Base-by-base conservation (phyloP, 228 moss, liverwort and hornwort genomes). In the Sphagnum fallax region DNA sequence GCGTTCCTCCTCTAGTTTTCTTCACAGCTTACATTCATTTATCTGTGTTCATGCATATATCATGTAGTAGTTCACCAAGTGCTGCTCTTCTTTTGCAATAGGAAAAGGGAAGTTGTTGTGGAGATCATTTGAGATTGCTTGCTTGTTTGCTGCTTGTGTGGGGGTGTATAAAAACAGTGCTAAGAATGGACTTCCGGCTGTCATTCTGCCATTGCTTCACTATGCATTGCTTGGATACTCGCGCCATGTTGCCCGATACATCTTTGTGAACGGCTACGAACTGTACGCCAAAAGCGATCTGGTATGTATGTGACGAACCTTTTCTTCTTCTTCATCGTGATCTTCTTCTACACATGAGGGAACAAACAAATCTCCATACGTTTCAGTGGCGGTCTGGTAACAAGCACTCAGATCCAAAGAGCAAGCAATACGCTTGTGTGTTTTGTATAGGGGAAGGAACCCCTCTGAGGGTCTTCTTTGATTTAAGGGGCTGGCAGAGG, bases 271-370 rank as follows among this genome's bases (percentile, higher is more conserved):
- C 67, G 92, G 90, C 66, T 95, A 92, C 72, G 85, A 90, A 74
- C 80, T 95, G 7, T 89, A 89, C 72, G 95, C 90, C 48, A 92
- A 92, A 71, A 92, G 95, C 52, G 92, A 95, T 77, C 75, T 92
- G 84, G 92, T 95, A 79, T 70, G 79, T 75, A 47, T 32, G 32
- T 32, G 32, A 32, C 32, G 10, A 16, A n/a, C 58, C 16, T n/a
- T 13, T 10, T 60, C 55, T 51, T 13, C 13, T 11, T 10, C 3
- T 14, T 1, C 18, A 14, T 53, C 51, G 16, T 67, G 10, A 10
- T 49, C 16, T 49, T 49, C 67, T 6, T 10, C 5, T 5, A 47
- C 47, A 32, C 32, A 32, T 32, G 32, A 32, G 32, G 32, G 32
- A 32, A 32, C 32, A 32, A 32, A 32, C 32, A 32, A 32, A 16